These are phyloP conservation scores for Apodospora peruviana DNA, from an alignment of 495 filamentous ascomycete species.

Conservation along the genomic window DNA sequence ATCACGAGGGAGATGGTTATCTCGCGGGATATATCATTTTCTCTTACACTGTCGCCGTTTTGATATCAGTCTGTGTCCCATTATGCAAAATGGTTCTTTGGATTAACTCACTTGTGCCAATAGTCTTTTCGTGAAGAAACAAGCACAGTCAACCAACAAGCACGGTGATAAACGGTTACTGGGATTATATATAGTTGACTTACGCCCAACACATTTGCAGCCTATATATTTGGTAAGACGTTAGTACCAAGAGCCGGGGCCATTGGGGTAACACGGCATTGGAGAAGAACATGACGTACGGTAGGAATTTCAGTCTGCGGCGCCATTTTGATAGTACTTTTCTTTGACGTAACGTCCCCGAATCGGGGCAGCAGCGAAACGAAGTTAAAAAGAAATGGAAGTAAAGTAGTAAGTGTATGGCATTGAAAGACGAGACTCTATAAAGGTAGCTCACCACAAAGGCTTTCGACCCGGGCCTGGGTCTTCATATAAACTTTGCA, in stretches of 20 bases:
- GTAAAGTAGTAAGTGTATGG: no score
- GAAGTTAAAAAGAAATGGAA: no score
- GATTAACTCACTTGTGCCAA: slow-evolving; percentile 33
- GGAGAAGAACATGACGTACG: slow-evolving; percentile 14
- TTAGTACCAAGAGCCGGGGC: background rate
- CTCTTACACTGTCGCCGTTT: background rate
- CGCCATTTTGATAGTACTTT: slow-evolving; percentile 28
- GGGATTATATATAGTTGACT: no score
- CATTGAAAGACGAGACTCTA: no score
- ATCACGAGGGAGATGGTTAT: background rate
- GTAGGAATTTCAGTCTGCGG: slow-evolving; percentile 39
- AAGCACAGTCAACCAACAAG: slow-evolving; percentile 4
- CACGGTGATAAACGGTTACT: no score
- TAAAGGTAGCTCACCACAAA: no score
- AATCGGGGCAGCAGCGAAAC: no score
- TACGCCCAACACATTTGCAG: slow-evolving; percentile 47
- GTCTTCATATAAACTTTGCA: no score
- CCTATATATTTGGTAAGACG: slow-evolving; percentile 15
- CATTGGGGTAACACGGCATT: background rate
- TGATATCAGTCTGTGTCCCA: background rate
- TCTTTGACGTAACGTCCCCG: no score
- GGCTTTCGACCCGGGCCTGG: no score
- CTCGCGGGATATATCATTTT: background rate
- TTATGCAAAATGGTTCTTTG: no score
- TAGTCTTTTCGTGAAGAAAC: slow-evolving; percentile 29